Base-by-base conservation (phyloP, 805 yeast genomes). In the Candida jianshihensis region DNA sequence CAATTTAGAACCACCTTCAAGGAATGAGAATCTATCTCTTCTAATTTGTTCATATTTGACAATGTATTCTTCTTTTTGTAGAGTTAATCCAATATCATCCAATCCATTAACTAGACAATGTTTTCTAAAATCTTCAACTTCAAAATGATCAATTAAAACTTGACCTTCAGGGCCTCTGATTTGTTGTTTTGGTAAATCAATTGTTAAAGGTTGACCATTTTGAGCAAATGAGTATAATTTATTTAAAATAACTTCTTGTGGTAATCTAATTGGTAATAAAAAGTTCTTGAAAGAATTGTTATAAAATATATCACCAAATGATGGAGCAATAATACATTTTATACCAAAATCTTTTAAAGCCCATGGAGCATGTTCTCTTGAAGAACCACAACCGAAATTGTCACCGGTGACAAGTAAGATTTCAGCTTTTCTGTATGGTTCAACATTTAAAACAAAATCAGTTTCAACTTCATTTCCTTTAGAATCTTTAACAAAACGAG, bases 341-440 rank as follows among this genome's bases (percentile, higher is more conserved):
- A 92, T 88, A 63, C 98, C 98, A 55, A 92, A 92, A 65, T 92
- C 98, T 54, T 88, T 89, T 48, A 92, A 73, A 2, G 98, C 97
- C 98, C 98, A 92, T 40, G 98, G 97, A 24, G 98, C 98, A 56
- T 92, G 98, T 64, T 92, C 98, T 74, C 98, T 86, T 2, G 97
- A 89, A 28, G 97, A 89, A 54, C 98, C 98, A 70, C 98, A 92
- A 48, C 98, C 98, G 59, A 92, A 92, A 71, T 92, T 92, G 59
- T 86, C 95, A 60, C 98, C 98, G 30, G 94, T 78, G 41, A 88
- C 95, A 49, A 90, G 81, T 47, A 92, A 68, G 49, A 90, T 81
- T 61, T 83, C 79, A 16, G 97, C 81, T 18, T 71, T 54, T 47
- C 80, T 75, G 71, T 78, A 90, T 35, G 96, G 96, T 37, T 71